A percentile compares a stretch with the other conserved stretches of the same genome.
Evolutionary conservation across 1,284 basidiomycete species (phyloP).

Genomic region (Naganishia liquefaciens): DNA sequence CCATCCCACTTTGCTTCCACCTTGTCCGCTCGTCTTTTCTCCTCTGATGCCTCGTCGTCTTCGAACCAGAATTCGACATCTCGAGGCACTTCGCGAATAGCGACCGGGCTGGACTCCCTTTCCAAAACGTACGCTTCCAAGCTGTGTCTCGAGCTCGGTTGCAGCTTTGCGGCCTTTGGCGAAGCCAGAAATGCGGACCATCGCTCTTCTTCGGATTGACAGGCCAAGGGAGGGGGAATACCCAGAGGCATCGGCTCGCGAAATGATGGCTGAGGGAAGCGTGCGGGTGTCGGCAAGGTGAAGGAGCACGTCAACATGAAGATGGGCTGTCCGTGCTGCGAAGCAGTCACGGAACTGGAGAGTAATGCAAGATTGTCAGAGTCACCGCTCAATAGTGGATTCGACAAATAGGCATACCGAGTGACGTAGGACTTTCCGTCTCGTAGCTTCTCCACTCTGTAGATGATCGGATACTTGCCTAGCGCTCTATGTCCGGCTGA

Average conservation of each 20-base stretch:
- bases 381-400: not conserved
- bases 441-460: conserved; percentile 80
- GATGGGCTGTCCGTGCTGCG: conserved; percentile 72
- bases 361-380: conserved; percentile 56
- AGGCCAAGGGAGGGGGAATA: conserved; percentile 57
- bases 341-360: conserved; percentile 71
- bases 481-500: conserved; percentile 63
- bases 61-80: conserved; percentile 9
- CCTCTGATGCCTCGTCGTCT: conserved; percentile 20
- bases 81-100: conserved; percentile 30
- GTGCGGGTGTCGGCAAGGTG: conserved; percentile 68
- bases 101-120: conserved; percentile 26
- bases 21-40: conserved; percentile 47
- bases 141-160: conserved; percentile 37
- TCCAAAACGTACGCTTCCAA: conserved; percentile 38
- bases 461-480: conserved; percentile 74
- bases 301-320: conserved; percentile 86
- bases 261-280: conserved; percentile 29
- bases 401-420: conserved; percentile 16
- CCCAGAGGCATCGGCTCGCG: conserved; percentile 26
- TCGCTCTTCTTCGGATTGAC: conserved; percentile 62
- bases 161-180: conserved; percentile 32
- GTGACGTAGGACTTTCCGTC: conserved; percentile 55
- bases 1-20: conserved; percentile 40
- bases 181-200: conserved; percentile 45